Percentiles rank a stretch among this genome's conserved stretches.
phyloP scores from a whole-genome alignment of 148 eudicot genomes.

The Rhododendron vialii region DNA sequence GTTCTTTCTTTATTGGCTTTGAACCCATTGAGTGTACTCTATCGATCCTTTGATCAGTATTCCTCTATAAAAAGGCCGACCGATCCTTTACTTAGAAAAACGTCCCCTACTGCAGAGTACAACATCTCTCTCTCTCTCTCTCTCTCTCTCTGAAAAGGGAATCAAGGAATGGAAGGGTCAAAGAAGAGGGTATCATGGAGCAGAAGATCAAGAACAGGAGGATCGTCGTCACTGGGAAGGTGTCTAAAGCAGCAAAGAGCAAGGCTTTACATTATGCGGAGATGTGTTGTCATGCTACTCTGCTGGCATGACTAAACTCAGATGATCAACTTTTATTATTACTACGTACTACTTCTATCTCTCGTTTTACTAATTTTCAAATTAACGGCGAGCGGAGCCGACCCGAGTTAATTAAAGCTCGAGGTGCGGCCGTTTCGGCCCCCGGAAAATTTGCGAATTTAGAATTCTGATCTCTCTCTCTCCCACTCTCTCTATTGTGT shows the following conservation, averaged over 20 bases:
- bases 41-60: neutral
- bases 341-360: too few relatives aligned
- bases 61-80: neutral
- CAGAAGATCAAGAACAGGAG: neutral
- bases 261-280: constrained; percentile 19
- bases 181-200: neutral
- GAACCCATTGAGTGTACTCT: neutral
- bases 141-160: neutral
- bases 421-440: neutral
- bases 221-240: constrained; percentile 10
- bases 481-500: neutral
- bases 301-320: constrained; percentile 14
- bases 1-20: neutral
- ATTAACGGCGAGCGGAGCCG: neutral
- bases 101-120: neutral
- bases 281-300: constrained; percentile 20
- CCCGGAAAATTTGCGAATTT: neutral
- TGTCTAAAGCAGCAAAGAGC: constrained; percentile 18
- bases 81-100: neutral
- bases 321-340: too few relatives aligned
- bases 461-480: neutral
- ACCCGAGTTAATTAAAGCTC: neutral
- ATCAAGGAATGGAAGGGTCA: neutral
- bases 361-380: neutral
- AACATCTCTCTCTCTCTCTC: neutral